These are phyloP conservation scores for Taphrina communis DNA, from an alignment of 1,139 yeast species.

Conservation along the genomic window DNA sequence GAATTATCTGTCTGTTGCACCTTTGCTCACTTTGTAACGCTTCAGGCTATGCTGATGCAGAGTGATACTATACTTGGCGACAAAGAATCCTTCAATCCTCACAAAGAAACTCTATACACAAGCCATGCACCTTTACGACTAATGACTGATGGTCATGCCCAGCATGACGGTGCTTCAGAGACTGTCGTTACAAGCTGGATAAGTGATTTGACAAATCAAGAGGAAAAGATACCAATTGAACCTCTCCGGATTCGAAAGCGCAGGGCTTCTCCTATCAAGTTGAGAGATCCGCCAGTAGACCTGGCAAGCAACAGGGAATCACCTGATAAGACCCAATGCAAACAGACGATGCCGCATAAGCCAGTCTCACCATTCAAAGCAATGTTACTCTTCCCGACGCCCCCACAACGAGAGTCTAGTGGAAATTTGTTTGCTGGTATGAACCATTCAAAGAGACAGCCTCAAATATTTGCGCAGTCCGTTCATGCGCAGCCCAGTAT, in stretches of 20 bases:
- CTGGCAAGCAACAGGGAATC: neutral
- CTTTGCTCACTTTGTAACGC: neutral
- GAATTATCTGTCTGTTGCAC: too few relatives aligned
- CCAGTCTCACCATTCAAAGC: constrained; percentile 3
- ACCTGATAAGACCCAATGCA: neutral
- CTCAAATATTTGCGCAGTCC: neutral
- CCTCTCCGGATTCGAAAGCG: constrained; percentile 6
- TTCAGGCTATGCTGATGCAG: neutral
- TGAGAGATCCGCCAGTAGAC: neutral
- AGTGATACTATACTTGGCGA: neutral
- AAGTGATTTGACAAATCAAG: neutral
- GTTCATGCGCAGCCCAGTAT: neutral
- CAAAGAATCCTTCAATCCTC: neutral
- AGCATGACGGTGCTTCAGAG: too few relatives aligned
- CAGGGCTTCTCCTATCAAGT: constrained; percentile 7
- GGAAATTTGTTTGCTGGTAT: neutral
- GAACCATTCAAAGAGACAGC: neutral
- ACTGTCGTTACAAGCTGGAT: too few relatives aligned
- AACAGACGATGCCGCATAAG: neutral
- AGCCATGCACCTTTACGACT: too few relatives aligned
- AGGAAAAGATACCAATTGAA: neutral
- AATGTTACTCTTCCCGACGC: neutral
- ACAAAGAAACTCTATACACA: too few relatives aligned
- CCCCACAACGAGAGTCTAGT: neutral
- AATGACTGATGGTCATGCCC: too few relatives aligned